A percentile compares a stretch with the other conserved stretches of the same genome.
Evolutionary conservation across 805 yeast genomes (phyloP).

Genomic region (Ascoidea rubescens): DNA sequence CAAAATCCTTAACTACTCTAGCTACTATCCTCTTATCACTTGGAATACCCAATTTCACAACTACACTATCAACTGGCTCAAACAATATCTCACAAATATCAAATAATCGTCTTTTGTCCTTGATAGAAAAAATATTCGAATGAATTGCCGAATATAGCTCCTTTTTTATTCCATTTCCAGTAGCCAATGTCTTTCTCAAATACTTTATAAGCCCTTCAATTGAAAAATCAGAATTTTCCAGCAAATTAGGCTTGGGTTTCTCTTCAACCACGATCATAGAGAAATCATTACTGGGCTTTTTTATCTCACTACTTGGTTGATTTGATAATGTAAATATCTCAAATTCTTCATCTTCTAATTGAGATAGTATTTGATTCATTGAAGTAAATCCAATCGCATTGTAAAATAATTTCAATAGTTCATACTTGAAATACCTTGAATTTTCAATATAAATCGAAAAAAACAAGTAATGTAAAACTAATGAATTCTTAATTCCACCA

Average conservation of each 20-base stretch:
- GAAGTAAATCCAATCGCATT: slow-evolving; percentile 55
- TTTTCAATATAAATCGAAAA: slow-evolving; percentile 40
- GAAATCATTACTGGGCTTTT: slow-evolving; percentile 17
- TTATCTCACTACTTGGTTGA: slow-evolving; percentile 4
- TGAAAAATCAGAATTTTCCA: slow-evolving; percentile 45
- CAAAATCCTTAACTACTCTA: slow-evolving; percentile 34
- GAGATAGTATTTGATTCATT: slow-evolving; percentile 41
- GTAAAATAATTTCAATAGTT: slow-evolving; percentile 32
- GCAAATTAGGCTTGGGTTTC: slow-evolving; percentile 27
- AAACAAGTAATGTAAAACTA: slow-evolving; percentile 49
- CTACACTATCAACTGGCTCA: slow-evolving; percentile 40
- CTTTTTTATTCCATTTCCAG: slow-evolving; percentile 40
- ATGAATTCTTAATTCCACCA: slow-evolving; percentile 64
- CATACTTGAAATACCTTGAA: slow-evolving; percentile 35
- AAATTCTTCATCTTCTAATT: slow-evolving; percentile 55
- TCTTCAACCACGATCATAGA: slow-evolving; percentile 48
- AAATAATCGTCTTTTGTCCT: slow-evolving; percentile 48
- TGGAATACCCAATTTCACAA: slow-evolving; percentile 57
- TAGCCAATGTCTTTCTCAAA: slow-evolving; percentile 36
- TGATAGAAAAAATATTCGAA: slow-evolving; percentile 41
- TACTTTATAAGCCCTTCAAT: slow-evolving; percentile 53
- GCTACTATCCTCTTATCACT: slow-evolving; percentile 55
- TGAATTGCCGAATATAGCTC: slow-evolving; percentile 62
- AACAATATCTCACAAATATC: slow-evolving; percentile 55
- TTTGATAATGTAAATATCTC: slow-evolving; percentile 10